phyloP scores from a whole-genome alignment of 768 basidiomycete genomes.

The Tylopilus plumbeoviolaceoides region DNA sequence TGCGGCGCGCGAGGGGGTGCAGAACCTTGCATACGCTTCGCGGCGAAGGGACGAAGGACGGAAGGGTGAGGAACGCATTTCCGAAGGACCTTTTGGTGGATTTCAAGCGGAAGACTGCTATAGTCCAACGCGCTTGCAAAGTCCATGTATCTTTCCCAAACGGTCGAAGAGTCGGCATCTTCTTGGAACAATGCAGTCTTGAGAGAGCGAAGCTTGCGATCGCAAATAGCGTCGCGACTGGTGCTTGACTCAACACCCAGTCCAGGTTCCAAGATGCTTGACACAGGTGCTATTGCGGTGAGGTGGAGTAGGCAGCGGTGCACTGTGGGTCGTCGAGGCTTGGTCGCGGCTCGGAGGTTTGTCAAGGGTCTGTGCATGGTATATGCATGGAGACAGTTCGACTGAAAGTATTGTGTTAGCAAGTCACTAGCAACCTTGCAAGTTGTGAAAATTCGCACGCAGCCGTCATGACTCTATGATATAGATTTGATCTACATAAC shows the following conservation, averaged over 20 bases:
- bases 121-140: constrained; percentile 47
- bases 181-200: constrained; percentile 28
- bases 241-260: constrained; percentile 3
- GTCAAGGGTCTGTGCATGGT: constrained; percentile 24
- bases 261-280: constrained; percentile 2
- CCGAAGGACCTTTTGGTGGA: constrained; percentile 69
- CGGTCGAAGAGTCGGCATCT: constrained; percentile 40
- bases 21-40: constrained; percentile 38
- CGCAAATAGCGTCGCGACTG: constrained; percentile 8
- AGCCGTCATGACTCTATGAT: no score
- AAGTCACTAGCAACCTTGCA: no score
- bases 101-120: constrained; percentile 52
- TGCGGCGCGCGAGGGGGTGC: constrained; percentile 40
- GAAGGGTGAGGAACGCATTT: constrained; percentile 52
- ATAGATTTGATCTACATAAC: no score
- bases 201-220: constrained; percentile 29
- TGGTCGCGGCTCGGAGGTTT: constrained; percentile 14
- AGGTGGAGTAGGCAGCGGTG: constrained; percentile 7
- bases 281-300: constrained; percentile 8
- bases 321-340: constrained; percentile 3
- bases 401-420: background rate
- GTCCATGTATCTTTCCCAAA: constrained; percentile 65
- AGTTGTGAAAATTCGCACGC: no score
- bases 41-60: constrained; percentile 42
- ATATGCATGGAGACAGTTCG: constrained; percentile 10